A percentile compares a stretch with the other conserved stretches of the same genome.
Conservation (phyloP, 441 rosid genomes). For the Populus hybrid region DNA sequence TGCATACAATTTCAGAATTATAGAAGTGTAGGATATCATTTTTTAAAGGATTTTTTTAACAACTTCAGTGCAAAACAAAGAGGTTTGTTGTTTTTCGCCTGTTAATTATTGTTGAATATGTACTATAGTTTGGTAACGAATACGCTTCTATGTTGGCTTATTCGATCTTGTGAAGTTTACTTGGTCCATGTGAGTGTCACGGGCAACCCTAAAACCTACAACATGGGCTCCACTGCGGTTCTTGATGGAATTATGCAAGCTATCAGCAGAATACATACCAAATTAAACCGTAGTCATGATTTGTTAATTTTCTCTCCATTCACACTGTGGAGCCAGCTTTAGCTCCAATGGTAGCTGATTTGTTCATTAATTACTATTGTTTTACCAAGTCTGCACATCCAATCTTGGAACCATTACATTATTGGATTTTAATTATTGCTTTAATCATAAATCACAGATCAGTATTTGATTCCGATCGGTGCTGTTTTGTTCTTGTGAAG, state of each 20-base stretch:
- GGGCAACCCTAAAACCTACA: slow-evolving; percentile 23
- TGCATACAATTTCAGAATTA: background rate
- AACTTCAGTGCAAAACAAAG: background rate
- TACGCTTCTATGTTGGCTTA: slow-evolving; percentile 10
- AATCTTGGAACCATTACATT: background rate
- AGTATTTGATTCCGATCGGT: background rate
- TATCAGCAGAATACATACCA: background rate
- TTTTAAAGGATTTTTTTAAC: background rate
- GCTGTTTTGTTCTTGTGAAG: background rate
- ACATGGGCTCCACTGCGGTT: slow-evolving; percentile 23
- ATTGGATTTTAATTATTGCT: background rate
- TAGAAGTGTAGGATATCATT: background rate
- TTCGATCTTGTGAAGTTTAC: slow-evolving; percentile 7
- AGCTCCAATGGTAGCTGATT: background rate
- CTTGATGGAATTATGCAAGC: slow-evolving; percentile 1
- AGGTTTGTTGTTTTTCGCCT: background rate
- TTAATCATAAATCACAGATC: background rate
- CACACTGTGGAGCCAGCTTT: slow-evolving; percentile 21
- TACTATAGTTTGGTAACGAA: background rate
- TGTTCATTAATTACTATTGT: background rate
- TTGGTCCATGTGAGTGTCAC: slow-evolving; percentile 24
- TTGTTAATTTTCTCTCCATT: slow-evolving; percentile 20
- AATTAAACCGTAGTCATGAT: slow-evolving; percentile 7
- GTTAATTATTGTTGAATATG: background rate
- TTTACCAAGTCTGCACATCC: slow-evolving; percentile 6